Evolutionary conservation across 352 stramenopile species (phyloP).

Genomic region (Globisporangium echinulatum): DNA sequence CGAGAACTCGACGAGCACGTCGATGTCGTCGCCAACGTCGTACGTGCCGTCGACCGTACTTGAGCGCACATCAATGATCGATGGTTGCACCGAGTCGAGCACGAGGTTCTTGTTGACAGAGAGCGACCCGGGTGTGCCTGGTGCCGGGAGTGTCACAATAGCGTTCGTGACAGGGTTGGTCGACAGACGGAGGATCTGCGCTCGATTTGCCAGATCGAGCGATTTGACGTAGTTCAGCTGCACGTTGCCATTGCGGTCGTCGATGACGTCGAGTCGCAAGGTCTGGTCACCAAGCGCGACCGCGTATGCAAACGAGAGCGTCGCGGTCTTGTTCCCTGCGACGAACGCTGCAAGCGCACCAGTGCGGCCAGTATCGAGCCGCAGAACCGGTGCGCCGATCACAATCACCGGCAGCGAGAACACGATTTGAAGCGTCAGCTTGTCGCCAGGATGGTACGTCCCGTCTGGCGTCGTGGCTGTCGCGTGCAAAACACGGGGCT

Average conservation of each 20-base stretch:
- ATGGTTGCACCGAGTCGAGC: slow-evolving; percentile 40
- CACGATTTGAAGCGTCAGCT: slow-evolving; percentile 36
- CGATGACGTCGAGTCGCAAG: slow-evolving; percentile 33
- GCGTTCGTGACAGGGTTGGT: slow-evolving; percentile 40
- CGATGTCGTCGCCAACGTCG: slow-evolving; percentile 46
- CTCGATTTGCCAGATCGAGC: slow-evolving; percentile 21
- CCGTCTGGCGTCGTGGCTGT: slow-evolving; percentile 29
- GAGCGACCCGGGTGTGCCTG: slow-evolving; percentile 36
- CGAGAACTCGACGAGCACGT: slow-evolving; percentile 52
- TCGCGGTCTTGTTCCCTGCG: slow-evolving; percentile 32
- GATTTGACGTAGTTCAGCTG: slow-evolving; percentile 45
- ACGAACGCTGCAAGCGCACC: slow-evolving; percentile 20
- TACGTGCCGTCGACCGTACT: slow-evolving; percentile 47
- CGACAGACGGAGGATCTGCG: slow-evolving; percentile 44
- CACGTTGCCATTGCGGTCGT: slow-evolving; percentile 32
- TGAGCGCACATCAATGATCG: slow-evolving; percentile 36
- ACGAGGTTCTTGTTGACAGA: slow-evolving; percentile 31
- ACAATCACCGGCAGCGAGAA: slow-evolving; percentile 67
- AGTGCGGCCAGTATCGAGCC: slow-evolving; percentile 21
- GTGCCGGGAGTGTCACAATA: slow-evolving; percentile 32
- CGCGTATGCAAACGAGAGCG: slow-evolving; percentile 45
- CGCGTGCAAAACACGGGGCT: slow-evolving; percentile 30
- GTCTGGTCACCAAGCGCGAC: slow-evolving; percentile 34
- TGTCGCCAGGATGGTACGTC: slow-evolving; percentile 55
- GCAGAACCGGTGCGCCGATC: slow-evolving; percentile 36